Conservation (phyloP, 1,284 basidiomycete species). For the Rhodotorula sp. region DNA sequence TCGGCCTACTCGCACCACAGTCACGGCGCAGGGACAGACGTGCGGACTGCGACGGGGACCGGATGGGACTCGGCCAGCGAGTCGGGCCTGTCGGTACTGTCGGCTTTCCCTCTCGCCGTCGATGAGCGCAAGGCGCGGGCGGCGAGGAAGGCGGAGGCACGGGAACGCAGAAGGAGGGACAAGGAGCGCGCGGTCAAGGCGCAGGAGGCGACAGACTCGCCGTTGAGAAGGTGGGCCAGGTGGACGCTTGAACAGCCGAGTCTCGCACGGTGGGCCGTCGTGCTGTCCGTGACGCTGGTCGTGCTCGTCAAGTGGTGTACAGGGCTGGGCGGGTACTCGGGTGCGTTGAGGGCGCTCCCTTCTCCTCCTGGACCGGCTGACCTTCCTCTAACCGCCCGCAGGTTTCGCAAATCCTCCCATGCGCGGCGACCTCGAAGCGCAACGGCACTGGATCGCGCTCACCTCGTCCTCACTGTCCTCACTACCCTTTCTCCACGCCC, state of each 20-base stretch:
- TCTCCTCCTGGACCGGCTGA: background rate
- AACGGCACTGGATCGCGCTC: slow-evolving; percentile 60
- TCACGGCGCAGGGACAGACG: background rate
- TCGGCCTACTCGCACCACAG: background rate
- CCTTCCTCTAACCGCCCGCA: slow-evolving; percentile 44
- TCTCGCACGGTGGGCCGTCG: background rate
- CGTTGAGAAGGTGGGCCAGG: slow-evolving; percentile 6
- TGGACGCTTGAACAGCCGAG: slow-evolving; percentile 7
- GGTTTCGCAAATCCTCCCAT: slow-evolving; percentile 71
- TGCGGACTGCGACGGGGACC: background rate
- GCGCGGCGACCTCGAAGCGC: slow-evolving; percentile 89
- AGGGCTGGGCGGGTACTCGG: slow-evolving; percentile 76
- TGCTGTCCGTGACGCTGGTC: slow-evolving; percentile 55
- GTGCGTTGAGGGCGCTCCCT: slow-evolving; percentile 54
- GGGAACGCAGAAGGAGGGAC: background rate
- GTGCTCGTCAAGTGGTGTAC: slow-evolving; percentile 65
- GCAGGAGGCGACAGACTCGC: slow-evolving; percentile 19
- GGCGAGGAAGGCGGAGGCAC: background rate
- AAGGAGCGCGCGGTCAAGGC: background rate
- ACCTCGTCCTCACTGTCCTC: slow-evolving; percentile 19
- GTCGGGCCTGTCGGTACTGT: slow-evolving; percentile 16
- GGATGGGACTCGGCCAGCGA: slow-evolving; percentile 14
- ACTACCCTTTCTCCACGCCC: background rate
- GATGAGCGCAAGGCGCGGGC: background rate
- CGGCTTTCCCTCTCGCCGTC: background rate